Evolutionary conservation across 2,329 filamentous ascomycete species (phyloP).

Genomic region (Catunica adiposa): DNA sequence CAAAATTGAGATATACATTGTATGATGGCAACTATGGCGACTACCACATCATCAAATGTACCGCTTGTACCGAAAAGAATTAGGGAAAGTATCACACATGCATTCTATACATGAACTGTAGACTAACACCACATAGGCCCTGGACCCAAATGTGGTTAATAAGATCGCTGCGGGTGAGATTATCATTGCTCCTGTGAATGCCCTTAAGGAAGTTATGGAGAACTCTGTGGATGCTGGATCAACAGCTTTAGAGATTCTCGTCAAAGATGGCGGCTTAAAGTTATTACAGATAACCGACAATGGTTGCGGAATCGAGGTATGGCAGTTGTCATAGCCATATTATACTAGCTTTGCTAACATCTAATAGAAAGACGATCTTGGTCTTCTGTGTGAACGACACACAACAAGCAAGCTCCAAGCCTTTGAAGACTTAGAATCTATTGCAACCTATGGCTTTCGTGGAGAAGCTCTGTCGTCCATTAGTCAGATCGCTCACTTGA

Average conservation of each 20-base stretch:
- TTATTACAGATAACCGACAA: constrained; percentile 95
- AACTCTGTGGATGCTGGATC: constrained; percentile 96
- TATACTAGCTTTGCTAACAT: neutral
- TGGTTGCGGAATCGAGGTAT: constrained; percentile 81
- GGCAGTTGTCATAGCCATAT: constrained; percentile 17
- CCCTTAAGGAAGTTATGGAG: constrained; percentile 89
- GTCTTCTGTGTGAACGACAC: constrained; percentile 86
- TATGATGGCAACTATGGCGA: too few species aligned
- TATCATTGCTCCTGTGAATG: constrained; percentile 91
- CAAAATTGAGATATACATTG: too few species aligned
- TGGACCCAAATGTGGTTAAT: constrained; percentile 88
- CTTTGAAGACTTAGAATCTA: constrained; percentile 81
- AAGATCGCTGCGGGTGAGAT: constrained; percentile 98
- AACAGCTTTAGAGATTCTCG: constrained; percentile 73
- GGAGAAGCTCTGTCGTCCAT: constrained; percentile 94
- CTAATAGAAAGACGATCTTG: constrained; percentile 65
- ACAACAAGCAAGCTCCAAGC: constrained; percentile 90
- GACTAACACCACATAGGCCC: constrained; percentile 37
- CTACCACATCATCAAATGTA: too few species aligned
- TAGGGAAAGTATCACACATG: too few species aligned
- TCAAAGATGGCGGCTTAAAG: constrained; percentile 91
- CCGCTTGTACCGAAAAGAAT: too few species aligned
- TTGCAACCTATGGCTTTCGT: constrained; percentile 93
- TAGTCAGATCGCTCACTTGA: constrained; percentile 92
- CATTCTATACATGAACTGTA: too few species aligned